phyloP scores from a whole-genome alignment of 345 rosid genomes.

The Barbarea vulgaris region DNA sequence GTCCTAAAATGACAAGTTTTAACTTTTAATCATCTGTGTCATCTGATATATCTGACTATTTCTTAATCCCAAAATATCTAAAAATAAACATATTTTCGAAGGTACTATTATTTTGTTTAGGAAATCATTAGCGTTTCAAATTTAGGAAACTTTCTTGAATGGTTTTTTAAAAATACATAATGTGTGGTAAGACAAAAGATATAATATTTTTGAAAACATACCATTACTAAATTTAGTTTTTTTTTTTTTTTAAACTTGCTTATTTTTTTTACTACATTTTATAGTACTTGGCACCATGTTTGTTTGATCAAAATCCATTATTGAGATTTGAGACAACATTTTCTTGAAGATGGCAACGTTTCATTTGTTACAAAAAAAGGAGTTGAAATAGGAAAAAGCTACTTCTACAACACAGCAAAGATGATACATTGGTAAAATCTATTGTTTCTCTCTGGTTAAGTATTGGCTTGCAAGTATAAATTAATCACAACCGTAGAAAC shows the following conservation, averaged over 20 bases:
- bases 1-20: slow-evolving; percentile 10
- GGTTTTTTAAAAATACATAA: too few species aligned
- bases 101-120: too few species aligned
- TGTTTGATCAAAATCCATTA: background rate
- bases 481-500: background rate
- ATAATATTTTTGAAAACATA: background rate
- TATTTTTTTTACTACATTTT: too few species aligned
- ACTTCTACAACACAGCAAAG: slow-evolving; percentile 23
- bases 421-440: background rate
- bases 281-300: background rate
- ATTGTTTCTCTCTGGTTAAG: background rate
- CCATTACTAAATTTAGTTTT: too few species aligned
- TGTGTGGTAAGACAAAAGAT: too few species aligned
- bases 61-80: background rate
- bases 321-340: background rate
- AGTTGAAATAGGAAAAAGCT: background rate
- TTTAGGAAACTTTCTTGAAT: too few species aligned
- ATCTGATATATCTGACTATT: background rate
- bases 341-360: background rate
- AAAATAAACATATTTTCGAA: too few species aligned
- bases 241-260: too few species aligned
- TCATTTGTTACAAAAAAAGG: slow-evolving; percentile 9
- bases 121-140: too few species aligned
- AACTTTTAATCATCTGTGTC: background rate
- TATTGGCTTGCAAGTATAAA: background rate